phyloP scores from a whole-genome alignment of 2,329 filamentous ascomycete genomes.

The Colletotrichum sp. region DNA sequence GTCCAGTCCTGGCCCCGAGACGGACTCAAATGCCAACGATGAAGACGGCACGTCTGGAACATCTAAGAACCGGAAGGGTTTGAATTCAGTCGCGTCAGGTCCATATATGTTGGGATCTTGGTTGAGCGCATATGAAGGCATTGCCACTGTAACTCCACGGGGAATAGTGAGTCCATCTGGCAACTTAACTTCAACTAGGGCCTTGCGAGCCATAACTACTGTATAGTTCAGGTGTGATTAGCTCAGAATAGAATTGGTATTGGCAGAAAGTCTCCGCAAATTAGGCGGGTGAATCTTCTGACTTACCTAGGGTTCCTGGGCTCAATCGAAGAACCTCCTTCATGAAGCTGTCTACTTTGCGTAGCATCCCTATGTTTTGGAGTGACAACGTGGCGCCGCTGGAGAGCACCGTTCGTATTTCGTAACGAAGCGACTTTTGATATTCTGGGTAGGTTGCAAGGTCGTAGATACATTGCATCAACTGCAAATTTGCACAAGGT shows the following conservation, averaged over 20 bases:
- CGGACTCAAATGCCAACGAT: background rate
- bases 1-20: background rate
- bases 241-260: background rate
- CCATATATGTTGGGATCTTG: background rate
- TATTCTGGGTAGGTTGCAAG: background rate
- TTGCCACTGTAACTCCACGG: background rate
- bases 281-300: background rate
- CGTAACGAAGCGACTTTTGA: background rate
- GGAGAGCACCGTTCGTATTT: background rate
- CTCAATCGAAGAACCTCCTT: background rate
- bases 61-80: background rate
- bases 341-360: background rate
- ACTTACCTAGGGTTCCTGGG: background rate
- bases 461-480: background rate
- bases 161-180: background rate
- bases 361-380: background rate
- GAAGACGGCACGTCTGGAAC: background rate
- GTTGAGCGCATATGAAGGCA: background rate
- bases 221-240: background rate
- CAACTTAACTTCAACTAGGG: background rate
- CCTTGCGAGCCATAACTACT: slow-evolving; percentile 6
- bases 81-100: background rate
- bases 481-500: background rate
- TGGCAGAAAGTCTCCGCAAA: background rate
- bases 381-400: background rate